Percentiles rank a stretch among this genome's conserved stretches.
These are phyloP conservation scores for Solanum sparsipilum DNA, from an alignment of 257 asterid genomes.

Conservation along the genomic window DNA sequence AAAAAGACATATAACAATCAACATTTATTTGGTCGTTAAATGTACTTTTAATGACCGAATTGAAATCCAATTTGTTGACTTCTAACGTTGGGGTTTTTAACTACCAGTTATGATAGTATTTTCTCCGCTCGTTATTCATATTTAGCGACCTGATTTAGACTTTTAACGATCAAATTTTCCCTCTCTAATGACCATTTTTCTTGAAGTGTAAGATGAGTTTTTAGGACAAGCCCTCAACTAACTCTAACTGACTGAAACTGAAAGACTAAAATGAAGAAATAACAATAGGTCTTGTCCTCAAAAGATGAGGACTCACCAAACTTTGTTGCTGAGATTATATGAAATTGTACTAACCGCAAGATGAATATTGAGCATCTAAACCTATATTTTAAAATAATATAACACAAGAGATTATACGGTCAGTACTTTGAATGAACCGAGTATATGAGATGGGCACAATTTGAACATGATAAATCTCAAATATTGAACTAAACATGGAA, in stretches of 20 bases:
- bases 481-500: too few relatives aligned
- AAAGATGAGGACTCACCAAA: background rate
- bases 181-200: background rate
- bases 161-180: background rate
- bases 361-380: background rate
- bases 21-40: background rate
- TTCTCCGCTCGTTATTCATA: background rate
- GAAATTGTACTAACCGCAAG: background rate
- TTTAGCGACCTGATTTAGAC: background rate
- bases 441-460: background rate
- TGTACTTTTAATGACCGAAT: background rate
- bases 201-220: background rate
- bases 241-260: background rate
- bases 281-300: background rate
- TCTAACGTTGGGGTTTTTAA: background rate
- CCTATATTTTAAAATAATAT: too few relatives aligned
- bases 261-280: too few relatives aligned
- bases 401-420: too few relatives aligned
- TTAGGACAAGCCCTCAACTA: background rate
- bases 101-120: background rate
- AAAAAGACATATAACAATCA: too few relatives aligned
- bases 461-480: background rate
- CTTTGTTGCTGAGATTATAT: background rate
- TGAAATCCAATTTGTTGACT: background rate
- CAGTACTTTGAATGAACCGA: background rate